phyloP scores from a whole-genome alignment of 192 early-diverging fungal species.

The Coemansia pectinata region DNA sequence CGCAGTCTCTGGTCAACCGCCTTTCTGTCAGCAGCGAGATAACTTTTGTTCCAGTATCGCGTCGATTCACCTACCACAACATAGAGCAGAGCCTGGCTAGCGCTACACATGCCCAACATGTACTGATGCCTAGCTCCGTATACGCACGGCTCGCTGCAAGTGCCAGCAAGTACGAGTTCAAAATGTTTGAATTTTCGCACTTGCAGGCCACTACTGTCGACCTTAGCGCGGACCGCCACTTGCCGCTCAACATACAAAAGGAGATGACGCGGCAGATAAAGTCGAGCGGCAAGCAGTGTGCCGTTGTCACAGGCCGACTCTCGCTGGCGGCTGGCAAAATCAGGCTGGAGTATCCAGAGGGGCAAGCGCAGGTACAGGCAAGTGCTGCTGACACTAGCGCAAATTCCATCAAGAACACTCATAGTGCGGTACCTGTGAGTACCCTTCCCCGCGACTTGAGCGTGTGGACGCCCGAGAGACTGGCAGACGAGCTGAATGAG shows the following conservation, averaged over 20 bases:
- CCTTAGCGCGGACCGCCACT: conserved; percentile 46
- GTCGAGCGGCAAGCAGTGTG: conserved; percentile 40
- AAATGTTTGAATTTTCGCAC: conserved; percentile 38
- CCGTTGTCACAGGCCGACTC: conserved; percentile 32
- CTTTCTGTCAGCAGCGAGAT: conserved; percentile 27
- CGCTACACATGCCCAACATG: conserved; percentile 38
- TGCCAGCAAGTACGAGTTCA: conserved; percentile 27
- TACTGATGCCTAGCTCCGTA: conserved; percentile 43
- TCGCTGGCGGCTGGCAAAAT: conserved; percentile 46
- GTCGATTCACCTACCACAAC: conserved; percentile 31
- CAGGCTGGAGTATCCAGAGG: conserved; percentile 18
- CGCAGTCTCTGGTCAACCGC: conserved; percentile 39
- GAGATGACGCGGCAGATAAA: conserved; percentile 42
- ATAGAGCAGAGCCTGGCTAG: conserved; percentile 41
- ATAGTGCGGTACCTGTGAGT: not conserved
- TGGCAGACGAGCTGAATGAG: conserved; percentile 42
- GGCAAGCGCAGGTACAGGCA: not conserved
- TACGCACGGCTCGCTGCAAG: conserved; percentile 27
- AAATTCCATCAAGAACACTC: not conserved
- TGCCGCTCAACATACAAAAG: conserved; percentile 45
- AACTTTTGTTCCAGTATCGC: conserved; percentile 37
- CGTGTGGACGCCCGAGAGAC: conserved; percentile 40
- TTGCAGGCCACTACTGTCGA: conserved; percentile 45
- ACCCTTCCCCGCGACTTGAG: not conserved
- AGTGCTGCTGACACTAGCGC: not conserved